These are phyloP conservation scores for Quillaja saponaria DNA, from an alignment of 306 rosid species.

Conservation along the genomic window DNA sequence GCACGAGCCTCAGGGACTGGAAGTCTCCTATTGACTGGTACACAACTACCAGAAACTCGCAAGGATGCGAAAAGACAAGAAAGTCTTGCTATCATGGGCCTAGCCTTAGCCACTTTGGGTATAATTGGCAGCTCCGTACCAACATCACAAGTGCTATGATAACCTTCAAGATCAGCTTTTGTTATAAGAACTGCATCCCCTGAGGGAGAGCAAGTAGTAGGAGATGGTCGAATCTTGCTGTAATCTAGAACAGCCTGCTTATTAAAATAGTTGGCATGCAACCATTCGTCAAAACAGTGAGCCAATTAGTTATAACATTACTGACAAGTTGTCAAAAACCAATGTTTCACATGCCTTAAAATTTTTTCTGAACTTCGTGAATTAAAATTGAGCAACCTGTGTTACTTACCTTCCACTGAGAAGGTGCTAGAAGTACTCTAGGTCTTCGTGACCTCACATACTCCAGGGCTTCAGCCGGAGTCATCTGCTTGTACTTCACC, in stretches of 20 bases:
- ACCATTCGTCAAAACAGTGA: constrained; percentile 10
- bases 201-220: constrained; percentile 62
- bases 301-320: constrained; percentile 7
- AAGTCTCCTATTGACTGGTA: constrained; percentile 59
- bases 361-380: background rate
- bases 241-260: constrained; percentile 88
- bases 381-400: constrained; percentile 73
- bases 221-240: constrained; percentile 40
- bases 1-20: constrained; percentile 90
- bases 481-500: constrained; percentile 88
- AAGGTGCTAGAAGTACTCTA: constrained; percentile 84
- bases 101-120: constrained; percentile 53
- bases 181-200: constrained; percentile 87
- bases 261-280: constrained; percentile 11
- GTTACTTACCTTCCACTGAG: constrained; percentile 81
- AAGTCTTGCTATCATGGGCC: constrained; percentile 78
- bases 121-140: constrained; percentile 61
- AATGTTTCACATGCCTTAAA: constrained; percentile 6
- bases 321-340: background rate
- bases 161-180: constrained; percentile 93
- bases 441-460: constrained; percentile 89
- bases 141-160: constrained; percentile 51
- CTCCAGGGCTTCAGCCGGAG: constrained; percentile 79
- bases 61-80: constrained; percentile 85
- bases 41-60: constrained; percentile 60